Evolutionary conservation across 2,329 filamentous ascomycete genomes (phyloP), one percentile per base, ranked within the genome.

Genomic region (Magnaporthales sp.): DNA sequence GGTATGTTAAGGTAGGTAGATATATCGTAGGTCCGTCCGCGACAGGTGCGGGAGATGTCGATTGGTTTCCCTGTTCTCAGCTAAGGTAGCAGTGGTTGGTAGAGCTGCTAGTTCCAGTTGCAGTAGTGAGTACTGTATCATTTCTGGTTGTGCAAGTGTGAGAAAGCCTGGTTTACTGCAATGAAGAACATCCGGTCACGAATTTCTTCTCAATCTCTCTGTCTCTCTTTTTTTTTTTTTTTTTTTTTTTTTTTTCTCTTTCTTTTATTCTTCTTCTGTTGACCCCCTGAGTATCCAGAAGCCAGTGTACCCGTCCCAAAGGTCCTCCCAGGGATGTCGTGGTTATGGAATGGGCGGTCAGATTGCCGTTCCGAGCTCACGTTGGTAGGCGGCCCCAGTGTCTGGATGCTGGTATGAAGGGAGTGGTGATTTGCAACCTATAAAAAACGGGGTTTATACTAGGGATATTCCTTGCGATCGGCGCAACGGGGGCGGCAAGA

Each of bases 401-500:
- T n/a, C n/a, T n/a, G 38, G 38, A 46, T 19, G 38, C 38, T 46
- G 15, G 38, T 46, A n/a, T 19, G 15, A 46, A 46, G 38, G 38
- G 15, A 46, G 15, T 46, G 38, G 19, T 46, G 15, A 46, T 46
- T 46, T 46, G 38, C 15, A 10, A n/a, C 38, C 38, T 13, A 29
- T 13, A 61, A 38, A 66, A 66, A 66, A n/a, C 29, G 30, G 29
- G 19, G 22, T 60, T 11, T 15, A 64, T 26, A 26, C 54, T 54
- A 63, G 30, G 27, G 22, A 29, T 31, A 29, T 29, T 29, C 46
- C 31, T 32, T 29, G 63, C 26, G 27, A 65, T 63, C 64, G 67
- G 29, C 64, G 63, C 56, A 61, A 66, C 61, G 67, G 66, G 24
- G 65, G 51, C 4, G 54, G 58, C 32, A 67, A 66, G 58, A 63